Evolutionary conservation across 176 grass and related monocot species (phyloP).

Genomic region (Sorghum bicolor): Sorghum_bicolor_NCBIv3 NC_012872.2:65212501-65213000

Average conservation of each 20-base stretch:
- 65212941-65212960: slow-evolving; percentile 28
- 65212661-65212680: slow-evolving; percentile 28
- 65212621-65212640: slow-evolving; percentile 73
- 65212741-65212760: slow-evolving; percentile 47
- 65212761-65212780: slow-evolving; percentile 58
- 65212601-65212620: slow-evolving; percentile 39
- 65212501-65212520: neutral
- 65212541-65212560: neutral
- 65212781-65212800: slow-evolving; percentile 42
- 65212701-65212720: slow-evolving; percentile 21
- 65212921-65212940: neutral
- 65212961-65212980: slow-evolving; percentile 50
- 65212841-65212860: slow-evolving; percentile 28
- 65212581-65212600: neutral
- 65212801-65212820: slow-evolving; percentile 60
- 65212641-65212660: slow-evolving; percentile 66
- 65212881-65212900: slow-evolving; percentile 8
- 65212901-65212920: neutral
- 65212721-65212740: slow-evolving; percentile 1
- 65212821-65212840: slow-evolving; percentile 86
- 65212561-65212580: neutral
- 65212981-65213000: slow-evolving; percentile 42
- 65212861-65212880: neutral
- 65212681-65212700: slow-evolving; percentile 53
- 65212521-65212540: slow-evolving; percentile 1